Evolutionary conservation across 306 rosid species (phyloP).

Genomic region (Begonia loranthoides): DNA sequence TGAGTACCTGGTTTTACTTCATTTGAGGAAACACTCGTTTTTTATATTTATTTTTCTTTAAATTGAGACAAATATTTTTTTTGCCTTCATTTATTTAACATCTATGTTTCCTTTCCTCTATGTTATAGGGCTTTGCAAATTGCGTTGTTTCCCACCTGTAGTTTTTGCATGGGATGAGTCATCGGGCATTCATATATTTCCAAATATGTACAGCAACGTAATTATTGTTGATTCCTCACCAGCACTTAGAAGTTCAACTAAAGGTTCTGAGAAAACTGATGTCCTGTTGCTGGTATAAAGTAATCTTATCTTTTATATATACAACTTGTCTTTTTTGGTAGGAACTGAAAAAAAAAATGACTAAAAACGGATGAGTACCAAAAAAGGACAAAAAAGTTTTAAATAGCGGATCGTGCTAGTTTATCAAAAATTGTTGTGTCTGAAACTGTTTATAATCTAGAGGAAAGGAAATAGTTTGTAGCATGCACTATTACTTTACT

Average conservation of each 20-base stretch:
- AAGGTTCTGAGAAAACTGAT: constrained; percentile 53
- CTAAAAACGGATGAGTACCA: no score
- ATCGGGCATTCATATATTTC: constrained; percentile 80
- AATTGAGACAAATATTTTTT: background rate
- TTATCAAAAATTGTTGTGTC: no score
- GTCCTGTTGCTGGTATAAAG: constrained; percentile 67
- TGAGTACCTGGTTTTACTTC: no score
- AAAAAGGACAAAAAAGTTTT: no score
- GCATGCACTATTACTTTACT: no score
- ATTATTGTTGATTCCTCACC: constrained; percentile 87
- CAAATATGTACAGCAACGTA: constrained; percentile 53
- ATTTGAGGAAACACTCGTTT: background rate
- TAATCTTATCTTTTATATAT: constrained; percentile 10
- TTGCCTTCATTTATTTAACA: constrained; percentile 5
- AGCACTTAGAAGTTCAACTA: constrained; percentile 58
- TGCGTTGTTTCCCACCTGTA: constrained; percentile 94
- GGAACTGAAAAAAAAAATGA: background rate
- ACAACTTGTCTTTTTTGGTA: constrained; percentile 16
- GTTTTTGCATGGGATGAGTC: constrained; percentile 93
- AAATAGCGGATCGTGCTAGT: no score
- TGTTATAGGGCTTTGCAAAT: constrained; percentile 74
- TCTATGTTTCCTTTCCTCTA: constrained; percentile 17
- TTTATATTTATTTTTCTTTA: constrained; percentile 1
- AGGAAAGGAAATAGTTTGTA: no score
- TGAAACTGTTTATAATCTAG: no score